Evolutionary conservation across 805 yeast genomes (phyloP), one percentile per base, ranked within the genome.

Genomic region (Saccharomycopsis capsularis): DNA sequence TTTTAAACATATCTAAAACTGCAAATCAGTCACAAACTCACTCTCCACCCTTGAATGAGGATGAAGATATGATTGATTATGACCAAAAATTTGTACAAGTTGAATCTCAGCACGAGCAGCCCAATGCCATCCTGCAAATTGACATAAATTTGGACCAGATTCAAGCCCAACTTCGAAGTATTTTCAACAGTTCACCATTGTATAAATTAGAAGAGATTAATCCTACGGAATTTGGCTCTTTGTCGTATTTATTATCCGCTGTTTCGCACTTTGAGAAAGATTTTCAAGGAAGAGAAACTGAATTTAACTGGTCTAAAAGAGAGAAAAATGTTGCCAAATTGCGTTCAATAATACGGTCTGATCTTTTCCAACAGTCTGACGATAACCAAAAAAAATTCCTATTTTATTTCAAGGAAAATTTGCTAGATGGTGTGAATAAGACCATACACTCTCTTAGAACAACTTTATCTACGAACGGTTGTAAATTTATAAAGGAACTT

Each of bases 221-320:
- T n/a, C 38, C 38, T 13, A 9, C n/a, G 5, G 38, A 34, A 18
- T 34, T 34, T 34, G n/a, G 19, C n/a, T 11, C 19, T 34, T 6
- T 34, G 7, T 34, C 38, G 19, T 9, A 59, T 11, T 54, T 73
- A 25, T 48, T 55, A 4, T 58, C 58, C 3, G 59, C 62, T 15
- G 46, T 67, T 19, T 67, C 64, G 27, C 48, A 51, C 4, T 15
- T 44, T 21, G 42, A 25, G 18, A 45, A 42, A n/a, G 9, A 57
- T 22, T 89, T 91, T 57, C 75, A 71, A 6, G 84, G 82, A 3
- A 70, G 82, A 58, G 99, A 93, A 62, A 84, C 95, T 0, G 99
- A 93, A 60, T 73, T 74, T 51, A 93, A 93, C 61, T 93, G 99
- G 99, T 65, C 69, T 21, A 56, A 59, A 0, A 73, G 99, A 59